Conservation (phyloP, 177 flowering plant species). For the Vitis hybrid region DNA sequence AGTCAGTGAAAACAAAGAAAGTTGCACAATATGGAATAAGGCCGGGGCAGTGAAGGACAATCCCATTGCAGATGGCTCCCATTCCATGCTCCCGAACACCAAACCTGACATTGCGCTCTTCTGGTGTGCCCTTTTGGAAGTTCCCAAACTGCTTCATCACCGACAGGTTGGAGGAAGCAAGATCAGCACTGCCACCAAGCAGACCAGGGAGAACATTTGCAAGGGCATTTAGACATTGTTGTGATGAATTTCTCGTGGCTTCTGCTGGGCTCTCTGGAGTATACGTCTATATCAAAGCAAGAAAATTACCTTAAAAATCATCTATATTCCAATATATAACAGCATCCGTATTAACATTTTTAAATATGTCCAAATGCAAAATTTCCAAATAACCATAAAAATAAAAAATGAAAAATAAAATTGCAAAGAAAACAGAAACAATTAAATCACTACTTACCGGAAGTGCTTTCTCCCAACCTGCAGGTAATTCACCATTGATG, state of each 20-base stretch:
- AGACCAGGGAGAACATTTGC: conserved; percentile 87
- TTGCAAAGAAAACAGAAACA: background rate
- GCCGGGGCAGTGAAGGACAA: conserved; percentile 90
- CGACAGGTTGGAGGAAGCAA: conserved; percentile 99
- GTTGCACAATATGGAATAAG: conserved; percentile 95
- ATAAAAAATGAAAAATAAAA: background rate
- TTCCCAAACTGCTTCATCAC: conserved; percentile 84
- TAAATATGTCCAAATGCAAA: background rate
- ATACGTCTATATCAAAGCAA: conserved; percentile 58
- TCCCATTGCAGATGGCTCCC: conserved; percentile 98
- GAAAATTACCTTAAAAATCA: background rate
- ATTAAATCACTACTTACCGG: conserved; percentile 55
- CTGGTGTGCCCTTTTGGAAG: conserved; percentile 95
- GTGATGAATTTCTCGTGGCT: conserved; percentile 94
- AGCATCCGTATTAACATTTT: background rate
- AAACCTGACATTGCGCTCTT: conserved; percentile 83
- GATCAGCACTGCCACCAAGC: conserved; percentile 98
- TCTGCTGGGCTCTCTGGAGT: conserved; percentile 89
- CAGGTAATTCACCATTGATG: conserved; percentile 67
- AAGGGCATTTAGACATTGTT: conserved; percentile 78
- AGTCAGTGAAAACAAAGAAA: conserved; percentile 97
- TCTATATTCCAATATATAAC: background rate
- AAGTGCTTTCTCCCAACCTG: conserved; percentile 98
- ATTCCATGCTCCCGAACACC: conserved; percentile 97
- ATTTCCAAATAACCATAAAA: background rate